These are phyloP conservation scores for Sphagnum fallax DNA, from an alignment of 228 moss, liverwort and hornwort species.

Conservation along the genomic window DNA sequence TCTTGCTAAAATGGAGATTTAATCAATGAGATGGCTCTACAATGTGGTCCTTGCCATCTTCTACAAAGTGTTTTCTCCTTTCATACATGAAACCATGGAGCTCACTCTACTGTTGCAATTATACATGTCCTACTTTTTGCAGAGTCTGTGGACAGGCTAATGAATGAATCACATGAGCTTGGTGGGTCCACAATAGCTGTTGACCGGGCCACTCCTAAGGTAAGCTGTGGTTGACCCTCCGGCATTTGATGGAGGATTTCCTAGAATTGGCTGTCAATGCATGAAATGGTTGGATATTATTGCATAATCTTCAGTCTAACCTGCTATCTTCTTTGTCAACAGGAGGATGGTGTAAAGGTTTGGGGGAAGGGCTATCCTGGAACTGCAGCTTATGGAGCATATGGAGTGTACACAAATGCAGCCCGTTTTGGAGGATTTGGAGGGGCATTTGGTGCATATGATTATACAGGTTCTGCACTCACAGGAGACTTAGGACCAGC, in stretches of 20 bases:
- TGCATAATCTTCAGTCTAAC: background rate
- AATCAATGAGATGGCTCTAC: too few relatives aligned
- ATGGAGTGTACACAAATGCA: constrained; percentile 76
- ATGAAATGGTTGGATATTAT: too few relatives aligned
- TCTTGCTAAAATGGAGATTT: too few relatives aligned
- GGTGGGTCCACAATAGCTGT: constrained; percentile 90
- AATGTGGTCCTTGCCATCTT: too few relatives aligned
- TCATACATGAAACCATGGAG: too few relatives aligned
- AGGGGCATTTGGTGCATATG: constrained; percentile 76
- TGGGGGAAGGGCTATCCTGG: constrained; percentile 83
- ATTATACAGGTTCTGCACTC: constrained; percentile 67
- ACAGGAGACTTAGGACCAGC: constrained; percentile 63
- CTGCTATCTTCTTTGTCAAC: background rate
- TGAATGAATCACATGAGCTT: constrained; percentile 95
- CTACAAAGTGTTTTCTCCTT: too few relatives aligned
- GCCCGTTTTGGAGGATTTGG: constrained; percentile 87
- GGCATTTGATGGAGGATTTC: background rate
- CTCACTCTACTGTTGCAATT: too few relatives aligned
- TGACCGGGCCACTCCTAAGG: constrained; percentile 93
- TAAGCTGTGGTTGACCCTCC: constrained; percentile 2
- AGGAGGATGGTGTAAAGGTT: constrained; percentile 87
- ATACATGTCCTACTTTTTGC: background rate
- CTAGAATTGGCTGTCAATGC: background rate
- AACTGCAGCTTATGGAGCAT: constrained; percentile 79
- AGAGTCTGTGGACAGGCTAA: constrained; percentile 90